A percentile compares a stretch with the other conserved stretches of the same genome.
Evolutionary conservation across 371 early-diverging fungal genomes (phyloP).

Genomic region (Mycotypha africana): DNA sequence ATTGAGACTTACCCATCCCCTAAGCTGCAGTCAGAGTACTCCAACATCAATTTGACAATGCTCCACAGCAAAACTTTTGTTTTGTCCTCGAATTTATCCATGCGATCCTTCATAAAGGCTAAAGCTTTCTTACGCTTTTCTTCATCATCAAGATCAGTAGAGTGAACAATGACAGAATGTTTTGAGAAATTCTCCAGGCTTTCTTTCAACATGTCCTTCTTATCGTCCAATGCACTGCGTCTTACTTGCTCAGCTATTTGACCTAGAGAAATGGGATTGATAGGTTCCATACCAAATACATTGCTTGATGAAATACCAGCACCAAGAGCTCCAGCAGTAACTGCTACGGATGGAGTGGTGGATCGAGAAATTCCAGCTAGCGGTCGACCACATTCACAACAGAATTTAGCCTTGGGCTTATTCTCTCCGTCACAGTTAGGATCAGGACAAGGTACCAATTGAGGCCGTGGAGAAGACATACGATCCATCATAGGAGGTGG

Average conservation of each 20-base stretch:
- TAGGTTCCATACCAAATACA: not conserved
- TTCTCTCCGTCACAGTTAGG: slow-evolving; percentile 60
- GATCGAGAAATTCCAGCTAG: slow-evolving; percentile 44
- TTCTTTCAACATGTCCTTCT: slow-evolving; percentile 1
- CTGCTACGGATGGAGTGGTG: slow-evolving; percentile 30
- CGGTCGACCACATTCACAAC: slow-evolving; percentile 66
- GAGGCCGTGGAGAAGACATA: slow-evolving; percentile 11
- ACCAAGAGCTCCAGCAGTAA: not conserved
- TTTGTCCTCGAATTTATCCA: slow-evolving; percentile 31
- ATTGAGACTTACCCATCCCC: slow-evolving; percentile 22
- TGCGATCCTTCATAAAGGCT: slow-evolving; percentile 48
- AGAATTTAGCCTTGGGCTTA: slow-evolving; percentile 66
- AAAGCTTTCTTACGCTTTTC: slow-evolving; percentile 63
- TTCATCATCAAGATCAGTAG: slow-evolving; percentile 36
- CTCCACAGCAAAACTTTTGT: slow-evolving; percentile 49
- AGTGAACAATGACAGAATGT: slow-evolving; percentile 42
- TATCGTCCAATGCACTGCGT: slow-evolving; percentile 11
- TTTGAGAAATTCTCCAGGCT: slow-evolving; percentile 4
- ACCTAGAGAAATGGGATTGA: not conserved
- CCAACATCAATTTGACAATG: slow-evolving; percentile 58
- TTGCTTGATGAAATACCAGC: too few species aligned
- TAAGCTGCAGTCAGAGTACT: slow-evolving; percentile 51
- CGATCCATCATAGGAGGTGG: slow-evolving; percentile 20
- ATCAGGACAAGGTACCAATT: slow-evolving; percentile 38
- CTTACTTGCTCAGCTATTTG: not conserved